A percentile compares a stretch with the other conserved stretches of the same genome.
phyloP scores from a whole-genome alignment of 768 basidiomycete genomes.

The Trametes maxima region DNA sequence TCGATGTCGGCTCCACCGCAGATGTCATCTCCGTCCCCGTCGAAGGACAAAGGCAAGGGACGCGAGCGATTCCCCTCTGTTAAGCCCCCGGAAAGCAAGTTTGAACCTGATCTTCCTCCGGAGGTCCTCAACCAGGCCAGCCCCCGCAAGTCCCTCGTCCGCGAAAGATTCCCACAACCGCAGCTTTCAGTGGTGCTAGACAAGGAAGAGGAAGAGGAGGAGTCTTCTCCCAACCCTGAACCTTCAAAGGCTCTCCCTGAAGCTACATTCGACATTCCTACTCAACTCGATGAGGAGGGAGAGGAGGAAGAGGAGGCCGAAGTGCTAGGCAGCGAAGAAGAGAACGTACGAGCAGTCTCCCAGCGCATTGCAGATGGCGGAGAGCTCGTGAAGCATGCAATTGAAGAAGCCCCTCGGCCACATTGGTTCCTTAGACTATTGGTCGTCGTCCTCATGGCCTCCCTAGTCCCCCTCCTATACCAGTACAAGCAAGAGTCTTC shows the following conservation, averaged over 20 bases:
- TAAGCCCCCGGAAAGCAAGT: slow-evolving; percentile 55
- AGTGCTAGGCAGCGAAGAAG: slow-evolving; percentile 23
- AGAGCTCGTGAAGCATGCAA: slow-evolving; percentile 22
- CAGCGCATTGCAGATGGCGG: slow-evolving; percentile 42
- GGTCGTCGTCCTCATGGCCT: slow-evolving; percentile 35
- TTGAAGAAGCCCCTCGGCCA: neutral
- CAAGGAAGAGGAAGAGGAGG: slow-evolving; percentile 16
- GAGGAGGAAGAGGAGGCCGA: slow-evolving; percentile 18
- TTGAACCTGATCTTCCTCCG: slow-evolving; percentile 54
- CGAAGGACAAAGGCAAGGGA: slow-evolving; percentile 17
- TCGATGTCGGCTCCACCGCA: slow-evolving; percentile 60
- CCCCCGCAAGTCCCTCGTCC: slow-evolving; percentile 25
- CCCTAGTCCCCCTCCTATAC: slow-evolving; percentile 31
- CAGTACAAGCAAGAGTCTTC: slow-evolving; percentile 70
- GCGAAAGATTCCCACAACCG: neutral
- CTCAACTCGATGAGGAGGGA: slow-evolving; percentile 23
- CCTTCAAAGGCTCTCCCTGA: neutral
- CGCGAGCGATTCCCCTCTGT: slow-evolving; percentile 23
- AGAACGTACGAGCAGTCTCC: slow-evolving; percentile 39
- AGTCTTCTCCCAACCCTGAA: neutral
- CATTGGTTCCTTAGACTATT: slow-evolving; percentile 46
- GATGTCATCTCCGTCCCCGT: slow-evolving; percentile 26
- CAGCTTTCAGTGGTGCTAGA: slow-evolving; percentile 21
- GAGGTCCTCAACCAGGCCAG: slow-evolving; percentile 27
- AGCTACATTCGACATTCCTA: neutral